Conservation (phyloP, 2,329 filamentous ascomycete genomes). For the Xylariaceae sp. region DNA sequence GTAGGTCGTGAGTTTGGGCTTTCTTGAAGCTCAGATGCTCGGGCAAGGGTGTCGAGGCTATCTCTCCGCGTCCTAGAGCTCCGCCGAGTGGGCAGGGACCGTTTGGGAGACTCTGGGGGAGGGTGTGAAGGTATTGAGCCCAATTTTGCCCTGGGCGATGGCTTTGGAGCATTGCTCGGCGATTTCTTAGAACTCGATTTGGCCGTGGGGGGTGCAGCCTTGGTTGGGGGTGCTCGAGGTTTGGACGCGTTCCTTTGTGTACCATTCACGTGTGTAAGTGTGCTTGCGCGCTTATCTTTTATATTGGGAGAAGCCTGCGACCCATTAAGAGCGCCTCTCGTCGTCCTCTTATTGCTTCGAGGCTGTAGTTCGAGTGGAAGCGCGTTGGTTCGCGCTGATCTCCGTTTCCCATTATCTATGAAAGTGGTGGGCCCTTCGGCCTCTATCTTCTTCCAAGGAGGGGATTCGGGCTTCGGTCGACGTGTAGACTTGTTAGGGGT, state of each 20-base stretch:
- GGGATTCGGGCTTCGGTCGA: slow-evolving; percentile 68
- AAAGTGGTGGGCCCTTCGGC: slow-evolving; percentile 90
- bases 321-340: slow-evolving; percentile 52
- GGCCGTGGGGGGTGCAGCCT: slow-evolving; percentile 31
- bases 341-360: slow-evolving; percentile 58
- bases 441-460: slow-evolving; percentile 88
- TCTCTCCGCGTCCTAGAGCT: slow-evolving; percentile 49
- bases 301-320: slow-evolving; percentile 44
- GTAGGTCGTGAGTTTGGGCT: slow-evolving; percentile 38
- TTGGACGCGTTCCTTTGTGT: slow-evolving; percentile 42
- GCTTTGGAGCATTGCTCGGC: slow-evolving; percentile 28
- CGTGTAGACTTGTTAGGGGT: slow-evolving; percentile 47
- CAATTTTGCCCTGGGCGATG: slow-evolving; percentile 44
- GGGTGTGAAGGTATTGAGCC: slow-evolving; percentile 51
- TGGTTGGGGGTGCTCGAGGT: slow-evolving; percentile 39
- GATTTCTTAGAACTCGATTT: slow-evolving; percentile 37
- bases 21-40: slow-evolving; percentile 31
- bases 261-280: slow-evolving; percentile 41
- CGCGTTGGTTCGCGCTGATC: slow-evolving; percentile 69
- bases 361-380: slow-evolving; percentile 61
- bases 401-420: slow-evolving; percentile 73
- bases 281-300: slow-evolving; percentile 40
- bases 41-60: slow-evolving; percentile 37
- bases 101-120: slow-evolving; percentile 45
- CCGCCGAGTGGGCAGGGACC: slow-evolving; percentile 52